A percentile compares a stretch with the other conserved stretches of the same genome.
These are phyloP conservation scores for Dactylellina drechsleri DNA, from an alignment of 2,329 filamentous ascomycete genomes.

Conservation along the genomic window DNA sequence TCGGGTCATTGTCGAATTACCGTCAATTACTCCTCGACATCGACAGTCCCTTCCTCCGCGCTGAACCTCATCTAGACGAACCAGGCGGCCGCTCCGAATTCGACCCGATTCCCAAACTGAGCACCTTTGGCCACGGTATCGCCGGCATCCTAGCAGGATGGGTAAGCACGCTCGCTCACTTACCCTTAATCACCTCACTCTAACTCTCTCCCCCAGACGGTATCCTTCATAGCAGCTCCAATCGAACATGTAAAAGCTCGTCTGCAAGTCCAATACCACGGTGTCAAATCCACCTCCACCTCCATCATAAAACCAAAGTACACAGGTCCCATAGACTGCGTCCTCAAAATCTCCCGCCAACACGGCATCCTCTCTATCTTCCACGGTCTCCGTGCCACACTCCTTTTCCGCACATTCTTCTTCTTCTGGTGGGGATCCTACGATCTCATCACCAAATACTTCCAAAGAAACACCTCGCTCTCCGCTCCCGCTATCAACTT, in stretches of 20 bases:
- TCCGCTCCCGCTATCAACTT: slow-evolving; percentile 88
- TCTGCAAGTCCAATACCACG: slow-evolving; percentile 86
- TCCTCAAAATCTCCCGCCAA: slow-evolving; percentile 62
- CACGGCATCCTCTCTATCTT: slow-evolving; percentile 86
- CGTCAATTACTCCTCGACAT: slow-evolving; percentile 79
- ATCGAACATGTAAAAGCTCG: slow-evolving; percentile 96
- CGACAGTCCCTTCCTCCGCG: slow-evolving; percentile 59
- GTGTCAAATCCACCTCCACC: slow-evolving; percentile 71
- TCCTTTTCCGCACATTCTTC: slow-evolving; percentile 91
- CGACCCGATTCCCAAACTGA: slow-evolving; percentile 70
- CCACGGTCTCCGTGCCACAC: slow-evolving; percentile 83
- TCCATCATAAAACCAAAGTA: slow-evolving; percentile 81
- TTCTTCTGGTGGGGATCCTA: slow-evolving; percentile 99
- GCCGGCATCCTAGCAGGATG: slow-evolving; percentile 87
- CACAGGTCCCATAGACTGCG: slow-evolving; percentile 85
- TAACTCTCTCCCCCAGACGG: slow-evolving; percentile 67
- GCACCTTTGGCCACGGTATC: slow-evolving; percentile 78
- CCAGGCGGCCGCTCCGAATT: slow-evolving; percentile 58
- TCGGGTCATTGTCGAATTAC: slow-evolving; percentile 90
- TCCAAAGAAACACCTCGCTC: slow-evolving; percentile 74
- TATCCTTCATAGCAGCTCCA: slow-evolving; percentile 90
- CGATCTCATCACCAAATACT: slow-evolving; percentile 77
- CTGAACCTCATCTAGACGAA: slow-evolving; percentile 60
- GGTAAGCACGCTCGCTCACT: slow-evolving; percentile 28
- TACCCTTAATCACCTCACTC: neutral